A percentile compares a stretch with the other conserved stretches of the same genome.
These are phyloP conservation scores for Aspergillus sojae DNA, from an alignment of 2,329 filamentous ascomycete species.

Conservation along the genomic window DNA sequence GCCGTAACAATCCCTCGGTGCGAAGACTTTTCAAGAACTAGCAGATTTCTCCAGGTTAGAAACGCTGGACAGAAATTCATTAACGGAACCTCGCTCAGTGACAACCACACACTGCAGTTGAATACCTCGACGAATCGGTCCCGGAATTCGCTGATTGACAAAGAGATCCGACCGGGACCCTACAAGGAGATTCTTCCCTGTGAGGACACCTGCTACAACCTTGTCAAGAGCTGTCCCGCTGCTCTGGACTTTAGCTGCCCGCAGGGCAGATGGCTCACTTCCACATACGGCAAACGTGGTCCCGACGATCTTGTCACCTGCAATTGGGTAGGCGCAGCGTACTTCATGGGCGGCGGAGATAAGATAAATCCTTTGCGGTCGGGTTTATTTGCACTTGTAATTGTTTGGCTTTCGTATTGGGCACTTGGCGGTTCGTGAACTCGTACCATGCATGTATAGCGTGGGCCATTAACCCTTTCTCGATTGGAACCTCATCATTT, in stretches of 20 bases:
- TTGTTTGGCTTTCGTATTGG: slow-evolving; percentile 21
- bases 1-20: slow-evolving; percentile 90
- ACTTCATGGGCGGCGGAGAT: slow-evolving; percentile 44
- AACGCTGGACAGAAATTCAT: slow-evolving; percentile 72
- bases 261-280: slow-evolving; percentile 48
- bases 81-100: slow-evolving; percentile 62
- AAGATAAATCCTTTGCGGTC: slow-evolving; percentile 2
- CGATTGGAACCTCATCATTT: neutral
- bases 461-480: neutral
- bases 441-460: neutral
- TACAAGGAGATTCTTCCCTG: slow-evolving; percentile 94
- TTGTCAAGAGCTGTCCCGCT: slow-evolving; percentile 84
- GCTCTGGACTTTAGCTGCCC: slow-evolving; percentile 78
- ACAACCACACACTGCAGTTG: slow-evolving; percentile 35
- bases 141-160: slow-evolving; percentile 74
- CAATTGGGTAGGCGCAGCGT: slow-evolving; percentile 64
- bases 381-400: slow-evolving; percentile 6
- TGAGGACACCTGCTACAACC: slow-evolving; percentile 80
- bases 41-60: slow-evolving; percentile 64
- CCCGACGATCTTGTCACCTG: slow-evolving; percentile 52
- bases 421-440: neutral
- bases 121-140: slow-evolving; percentile 57
- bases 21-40: slow-evolving; percentile 71
- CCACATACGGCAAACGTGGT: slow-evolving; percentile 53
- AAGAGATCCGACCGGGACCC: slow-evolving; percentile 73